These are phyloP conservation scores for Paraphaeosphaeria minitans DNA, from an alignment of 2,329 filamentous ascomycete species.

Conservation along the genomic window DNA sequence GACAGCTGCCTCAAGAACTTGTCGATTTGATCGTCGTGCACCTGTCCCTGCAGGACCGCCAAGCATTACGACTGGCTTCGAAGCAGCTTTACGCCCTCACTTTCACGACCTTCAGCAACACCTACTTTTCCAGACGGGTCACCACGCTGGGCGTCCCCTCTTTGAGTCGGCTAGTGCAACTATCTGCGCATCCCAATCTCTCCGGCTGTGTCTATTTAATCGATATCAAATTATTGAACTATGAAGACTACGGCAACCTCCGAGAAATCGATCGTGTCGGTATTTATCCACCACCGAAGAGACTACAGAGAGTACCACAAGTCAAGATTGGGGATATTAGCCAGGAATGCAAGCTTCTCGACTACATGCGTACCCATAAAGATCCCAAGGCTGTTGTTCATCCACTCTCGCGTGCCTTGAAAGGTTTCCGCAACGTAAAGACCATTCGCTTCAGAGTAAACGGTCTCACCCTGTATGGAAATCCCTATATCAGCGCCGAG, in stretches of 20 bases:
- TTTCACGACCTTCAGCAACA: conserved; percentile 27
- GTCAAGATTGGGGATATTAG: conserved; percentile 23
- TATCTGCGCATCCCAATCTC: conserved; percentile 24
- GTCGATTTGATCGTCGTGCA: conserved; percentile 29
- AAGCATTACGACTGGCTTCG: conserved; percentile 31
- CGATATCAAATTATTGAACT: conserved; percentile 31
- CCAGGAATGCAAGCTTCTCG: conserved; percentile 27
- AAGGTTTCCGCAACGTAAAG: conserved; percentile 24
- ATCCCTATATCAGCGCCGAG: conserved; percentile 6
- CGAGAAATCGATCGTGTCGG: conserved; percentile 28
- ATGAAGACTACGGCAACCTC: conserved; percentile 29
- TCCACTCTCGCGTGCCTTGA: conserved; percentile 25
- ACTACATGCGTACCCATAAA: conserved; percentile 23
- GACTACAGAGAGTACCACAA: conserved; percentile 27
- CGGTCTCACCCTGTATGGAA: background rate
- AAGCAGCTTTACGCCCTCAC: conserved; percentile 28
- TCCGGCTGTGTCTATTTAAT: conserved; percentile 25
- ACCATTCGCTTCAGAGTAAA: conserved; percentile 24
- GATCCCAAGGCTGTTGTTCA: conserved; percentile 25
- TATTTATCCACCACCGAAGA: conserved; percentile 35
- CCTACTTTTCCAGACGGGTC: conserved; percentile 27
- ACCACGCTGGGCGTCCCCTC: conserved; percentile 34
- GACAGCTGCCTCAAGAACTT: conserved; percentile 37
- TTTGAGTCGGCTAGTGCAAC: conserved; percentile 24
- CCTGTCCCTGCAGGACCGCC: conserved; percentile 23